These are phyloP conservation scores for Nakazawaea ishiwadae DNA, from an alignment of 805 yeast genomes.

Conservation along the genomic window DNA sequence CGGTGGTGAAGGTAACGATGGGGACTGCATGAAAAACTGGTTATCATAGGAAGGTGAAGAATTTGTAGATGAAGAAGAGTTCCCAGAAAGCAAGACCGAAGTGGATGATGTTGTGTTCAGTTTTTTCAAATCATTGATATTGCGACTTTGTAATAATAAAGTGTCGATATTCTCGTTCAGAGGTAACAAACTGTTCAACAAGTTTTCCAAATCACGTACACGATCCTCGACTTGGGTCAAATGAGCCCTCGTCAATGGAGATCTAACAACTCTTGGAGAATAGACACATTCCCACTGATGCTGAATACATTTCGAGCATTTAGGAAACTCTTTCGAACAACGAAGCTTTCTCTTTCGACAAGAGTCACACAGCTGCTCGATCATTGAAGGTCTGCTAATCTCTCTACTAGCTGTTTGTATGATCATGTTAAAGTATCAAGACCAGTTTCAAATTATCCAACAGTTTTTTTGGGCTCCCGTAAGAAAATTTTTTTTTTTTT, in stretches of 20 bases:
- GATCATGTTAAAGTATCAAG: too few species aligned
- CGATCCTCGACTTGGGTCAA: slow-evolving; percentile 69
- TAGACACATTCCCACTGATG: slow-evolving; percentile 74
- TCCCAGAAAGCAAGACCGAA: slow-evolving; percentile 2
- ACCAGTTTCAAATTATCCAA: too few species aligned
- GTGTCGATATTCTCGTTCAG: slow-evolving; percentile 41
- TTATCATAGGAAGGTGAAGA: not conserved
- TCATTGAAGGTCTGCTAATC: too few species aligned
- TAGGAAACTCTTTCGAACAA: slow-evolving; percentile 76
- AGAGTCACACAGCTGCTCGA: slow-evolving; percentile 73
- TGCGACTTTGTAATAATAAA: slow-evolving; percentile 12
- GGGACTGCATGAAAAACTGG: not conserved
- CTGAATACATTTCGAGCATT: slow-evolving; percentile 67
- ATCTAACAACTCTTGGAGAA: slow-evolving; percentile 71
- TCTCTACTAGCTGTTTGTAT: too few species aligned
- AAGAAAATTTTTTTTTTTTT: too few species aligned
- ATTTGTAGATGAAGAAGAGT: slow-evolving; percentile 6
- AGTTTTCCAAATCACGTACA: slow-evolving; percentile 39
- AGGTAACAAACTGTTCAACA: slow-evolving; percentile 39
- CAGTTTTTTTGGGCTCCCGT: too few species aligned
- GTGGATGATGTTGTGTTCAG: not conserved
- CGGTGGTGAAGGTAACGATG: not conserved
- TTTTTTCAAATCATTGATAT: slow-evolving; percentile 5
- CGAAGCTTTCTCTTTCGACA: slow-evolving; percentile 76
- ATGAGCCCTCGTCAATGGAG: slow-evolving; percentile 80